A percentile compares a stretch with the other conserved stretches of the same genome.
phyloP scores from a whole-genome alignment of 148 eudicot genomes.

The Polygonum maritimum region DNA sequence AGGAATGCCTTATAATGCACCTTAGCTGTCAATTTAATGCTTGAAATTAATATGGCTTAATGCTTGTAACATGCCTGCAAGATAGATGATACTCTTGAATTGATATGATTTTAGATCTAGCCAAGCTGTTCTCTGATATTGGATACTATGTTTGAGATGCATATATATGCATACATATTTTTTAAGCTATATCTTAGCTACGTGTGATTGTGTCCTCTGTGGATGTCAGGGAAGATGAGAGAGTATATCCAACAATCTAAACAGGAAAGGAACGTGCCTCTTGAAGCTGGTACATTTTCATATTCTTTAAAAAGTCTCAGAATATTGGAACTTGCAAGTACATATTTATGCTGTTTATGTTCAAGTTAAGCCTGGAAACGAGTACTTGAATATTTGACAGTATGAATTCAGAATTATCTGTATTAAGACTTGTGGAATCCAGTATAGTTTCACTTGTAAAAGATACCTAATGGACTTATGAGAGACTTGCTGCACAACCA shows the following conservation, averaged over 20 bases:
- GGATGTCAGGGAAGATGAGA: conserved; percentile 16
- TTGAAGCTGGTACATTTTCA: conserved; percentile 18
- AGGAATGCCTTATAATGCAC: not conserved
- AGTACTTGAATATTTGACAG: not conserved
- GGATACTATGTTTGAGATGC: not conserved
- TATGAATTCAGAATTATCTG: not conserved
- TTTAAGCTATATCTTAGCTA: not conserved
- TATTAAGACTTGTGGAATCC: not conserved
- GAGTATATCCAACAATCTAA: conserved; percentile 18
- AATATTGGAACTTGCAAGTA: not conserved
- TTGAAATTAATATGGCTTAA: not conserved
- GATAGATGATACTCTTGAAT: not conserved
- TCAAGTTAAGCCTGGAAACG: not conserved
- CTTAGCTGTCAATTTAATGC: not conserved
- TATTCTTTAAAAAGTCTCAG: not conserved
- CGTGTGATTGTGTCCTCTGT: not conserved
- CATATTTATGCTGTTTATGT: not conserved
- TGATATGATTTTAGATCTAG: not conserved
- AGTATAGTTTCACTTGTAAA: not conserved
- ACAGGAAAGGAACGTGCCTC: conserved; percentile 16
- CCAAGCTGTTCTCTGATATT: not conserved
- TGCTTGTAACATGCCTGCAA: not conserved
- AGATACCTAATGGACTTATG: not conserved
- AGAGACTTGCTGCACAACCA: not conserved
- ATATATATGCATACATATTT: not conserved